Base-by-base conservation (phyloP, 768 basidiomycete species). In the Tylopilus felleus region DNA sequence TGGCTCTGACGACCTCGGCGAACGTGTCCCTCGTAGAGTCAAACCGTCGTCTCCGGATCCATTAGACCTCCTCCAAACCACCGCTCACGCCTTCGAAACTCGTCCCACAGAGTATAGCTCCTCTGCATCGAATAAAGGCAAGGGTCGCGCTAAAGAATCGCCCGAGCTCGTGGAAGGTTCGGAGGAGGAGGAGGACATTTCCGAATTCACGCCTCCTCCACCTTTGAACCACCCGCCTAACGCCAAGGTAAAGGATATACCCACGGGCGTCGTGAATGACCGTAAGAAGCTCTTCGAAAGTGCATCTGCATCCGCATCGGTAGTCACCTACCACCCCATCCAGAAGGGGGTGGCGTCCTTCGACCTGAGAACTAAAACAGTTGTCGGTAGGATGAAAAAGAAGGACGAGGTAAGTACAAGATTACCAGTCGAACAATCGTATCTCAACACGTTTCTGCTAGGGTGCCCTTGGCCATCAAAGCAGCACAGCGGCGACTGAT, bases 11-110 rank as follows among this genome's bases (percentile, higher is more conserved):
- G 69, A 72, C 31, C 31, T 63, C 2, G 65, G 67, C 4, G 49
- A 59, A 29, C 60, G 2, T 40, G n/a, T 72, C n/a, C 8, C 51
- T 51, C 60, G 59, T 51, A 7, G 10, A 16, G 25, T 22, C 19
- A 42, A 28, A 27, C 41, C 57, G 8, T 58, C 67, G 12, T 69
- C 67, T 25, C 64, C 69, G 10, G 69, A 71, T 45, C 67, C 67
- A 36, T 2, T 65, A 48, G n/a, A n/a, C n/a, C 6, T 56, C 1
- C 16, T 44, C 2, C 0, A 1, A 8, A 2, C 16, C 51, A 3
- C 17, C 12, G 0, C 2, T 14, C 69, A 72, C 50, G 9, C 45
- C 16, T 72, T 70, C 36, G 52, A 64, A 7, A 67, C 50, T 19
- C 49, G 8, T 43, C 71, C 69, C n/a, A 29, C 38, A 13, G 33